Percentiles rank a stretch among this genome's conserved stretches.
Conservation (phyloP, 345 rosid genomes). For the Microcos paniculata region DNA sequence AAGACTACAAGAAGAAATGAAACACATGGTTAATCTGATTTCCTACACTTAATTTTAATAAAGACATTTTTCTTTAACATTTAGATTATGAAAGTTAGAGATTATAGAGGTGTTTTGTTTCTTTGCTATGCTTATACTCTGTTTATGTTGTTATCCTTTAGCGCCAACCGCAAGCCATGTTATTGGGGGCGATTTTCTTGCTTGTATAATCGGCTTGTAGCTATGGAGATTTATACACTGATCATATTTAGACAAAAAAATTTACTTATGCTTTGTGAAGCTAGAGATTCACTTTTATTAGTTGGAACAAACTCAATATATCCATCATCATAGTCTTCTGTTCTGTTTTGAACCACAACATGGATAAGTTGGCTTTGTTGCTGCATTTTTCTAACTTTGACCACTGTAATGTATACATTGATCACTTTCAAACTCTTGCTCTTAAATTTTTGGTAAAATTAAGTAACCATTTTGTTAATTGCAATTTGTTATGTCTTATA, state of each 20-base stretch:
- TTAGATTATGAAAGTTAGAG: background rate
- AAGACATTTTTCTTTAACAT: background rate
- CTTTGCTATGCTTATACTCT: background rate
- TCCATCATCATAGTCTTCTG: background rate
- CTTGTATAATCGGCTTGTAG: no score
- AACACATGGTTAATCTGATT: constrained; percentile 17
- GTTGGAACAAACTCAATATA: background rate
- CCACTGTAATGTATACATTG: background rate
- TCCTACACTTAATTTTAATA: background rate
- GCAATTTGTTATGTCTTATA: background rate
- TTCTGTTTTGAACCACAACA: background rate
- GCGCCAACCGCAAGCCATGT: background rate
- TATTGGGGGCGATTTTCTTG: no score
- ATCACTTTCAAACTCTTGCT: background rate
- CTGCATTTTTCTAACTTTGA: background rate
- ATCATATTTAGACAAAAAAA: background rate
- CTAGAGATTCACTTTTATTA: no score
- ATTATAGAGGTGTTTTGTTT: background rate
- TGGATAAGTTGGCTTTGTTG: background rate
- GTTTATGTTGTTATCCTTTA: background rate
- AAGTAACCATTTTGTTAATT: no score
- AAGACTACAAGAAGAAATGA: constrained; percentile 24
- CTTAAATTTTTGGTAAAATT: background rate
- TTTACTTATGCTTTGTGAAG: background rate
- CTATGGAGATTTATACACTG: background rate